These are phyloP conservation scores for Phycomyces nitens DNA, from an alignment of 192 early-diverging fungal species.

Conservation along the genomic window DNA sequence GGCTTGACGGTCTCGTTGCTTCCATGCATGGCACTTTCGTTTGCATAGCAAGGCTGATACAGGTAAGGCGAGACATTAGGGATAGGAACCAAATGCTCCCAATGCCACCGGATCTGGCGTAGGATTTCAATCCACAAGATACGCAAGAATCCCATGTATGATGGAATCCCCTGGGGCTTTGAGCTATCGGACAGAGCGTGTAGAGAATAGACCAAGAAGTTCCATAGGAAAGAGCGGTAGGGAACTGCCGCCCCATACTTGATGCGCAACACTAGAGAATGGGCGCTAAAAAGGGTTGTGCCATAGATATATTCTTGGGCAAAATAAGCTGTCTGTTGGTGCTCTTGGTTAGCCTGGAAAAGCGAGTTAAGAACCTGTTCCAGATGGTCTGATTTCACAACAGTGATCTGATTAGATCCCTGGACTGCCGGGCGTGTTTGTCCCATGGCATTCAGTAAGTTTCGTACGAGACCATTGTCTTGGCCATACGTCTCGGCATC, in stretches of 20 bases:
- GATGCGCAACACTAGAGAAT: slow-evolving; percentile 41
- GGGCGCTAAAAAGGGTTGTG: slow-evolving; percentile 28
- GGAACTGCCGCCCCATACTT: slow-evolving; percentile 42
- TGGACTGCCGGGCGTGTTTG: neutral
- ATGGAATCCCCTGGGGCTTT: slow-evolving; percentile 13
- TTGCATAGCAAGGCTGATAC: neutral
- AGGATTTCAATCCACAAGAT: slow-evolving; percentile 66
- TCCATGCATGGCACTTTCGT: neutral
- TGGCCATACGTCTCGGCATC: slow-evolving; percentile 22
- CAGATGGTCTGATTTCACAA: slow-evolving; percentile 38
- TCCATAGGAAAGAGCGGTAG: slow-evolving; percentile 53
- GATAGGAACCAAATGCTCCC: slow-evolving; percentile 55
- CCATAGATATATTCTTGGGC: neutral
- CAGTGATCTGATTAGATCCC: neutral
- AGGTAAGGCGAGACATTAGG: slow-evolving; percentile 43
- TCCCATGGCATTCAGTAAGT: slow-evolving; percentile 16
- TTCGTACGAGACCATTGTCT: slow-evolving; percentile 4
- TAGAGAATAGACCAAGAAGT: slow-evolving; percentile 42
- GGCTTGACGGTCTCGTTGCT: slow-evolving; percentile 12
- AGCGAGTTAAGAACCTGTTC: slow-evolving; percentile 42
- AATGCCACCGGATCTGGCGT: slow-evolving; percentile 56
- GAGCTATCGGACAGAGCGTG: slow-evolving; percentile 42
- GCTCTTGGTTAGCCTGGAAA: slow-evolving; percentile 23
- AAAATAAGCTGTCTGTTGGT: neutral
- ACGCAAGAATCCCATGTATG: slow-evolving; percentile 58